Evolutionary conservation across 352 stramenopile species (phyloP), one percentile per base, ranked within the genome.

Genomic region (Phytopythium cucurbitacearum): DNA sequence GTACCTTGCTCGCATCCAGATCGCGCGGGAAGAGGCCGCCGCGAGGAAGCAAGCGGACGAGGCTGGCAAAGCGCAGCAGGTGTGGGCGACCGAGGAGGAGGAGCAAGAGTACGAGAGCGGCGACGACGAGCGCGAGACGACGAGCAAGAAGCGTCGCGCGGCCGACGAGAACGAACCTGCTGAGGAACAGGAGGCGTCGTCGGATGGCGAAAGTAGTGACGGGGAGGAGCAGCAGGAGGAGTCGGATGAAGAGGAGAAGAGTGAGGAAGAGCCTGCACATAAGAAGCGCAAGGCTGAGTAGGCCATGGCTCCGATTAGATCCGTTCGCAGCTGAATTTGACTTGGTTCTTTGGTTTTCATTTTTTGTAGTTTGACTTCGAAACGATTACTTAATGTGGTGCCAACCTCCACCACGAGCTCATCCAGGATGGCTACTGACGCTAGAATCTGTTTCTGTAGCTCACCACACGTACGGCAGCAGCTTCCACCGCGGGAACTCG

Each of bases 1-100:
- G 83, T 94, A 98, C 67, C 80, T 99, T 35, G 97, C 97, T 0
- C 77, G 89, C 8, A 97, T 99, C 51, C 96, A 99, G 76, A 87
- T 98, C 56, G 89, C 82, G 5, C 76, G 96, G 12, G 94, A 98
- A 65, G 59, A 80, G 65, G 66, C 71, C 53, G 59, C 57, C 45
- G 52, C 61, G 71, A 59, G 71, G 66, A 50, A 61, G 53, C 48
- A 54, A 60, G 40, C 62, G 51, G 57, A 66, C 56, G 48, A 37
- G 3, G 12, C 33, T 7, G 8, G 38, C 9, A 32, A 43, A 6
- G 46, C 51, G 3, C 57, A 59, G 4, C 54, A 69, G 11, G 57
- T 94, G 3, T 91, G 73, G 78, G 78, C 74, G 8, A 77, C 69
- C 3, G 57, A 89, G 53, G 57, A 85, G 13, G 80, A 95, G 55